These are phyloP conservation scores for Hirsutella rhossiliensis DNA, from an alignment of 2,329 filamentous ascomycete genomes.

Conservation along the genomic window DNA sequence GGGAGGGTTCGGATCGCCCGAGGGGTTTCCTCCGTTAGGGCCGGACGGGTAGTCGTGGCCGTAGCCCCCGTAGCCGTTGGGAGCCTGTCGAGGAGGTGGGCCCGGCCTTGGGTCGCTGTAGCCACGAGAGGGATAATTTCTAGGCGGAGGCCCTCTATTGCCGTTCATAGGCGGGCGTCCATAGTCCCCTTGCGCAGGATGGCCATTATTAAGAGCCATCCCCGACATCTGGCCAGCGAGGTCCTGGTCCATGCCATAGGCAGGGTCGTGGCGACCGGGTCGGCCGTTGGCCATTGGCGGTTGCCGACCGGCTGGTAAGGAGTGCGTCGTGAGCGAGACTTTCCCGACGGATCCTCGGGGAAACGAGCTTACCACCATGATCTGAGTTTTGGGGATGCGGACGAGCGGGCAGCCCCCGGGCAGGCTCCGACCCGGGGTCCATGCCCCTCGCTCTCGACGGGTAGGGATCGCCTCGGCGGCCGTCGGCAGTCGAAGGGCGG, in stretches of 20 bases:
- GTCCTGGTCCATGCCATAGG: slow-evolving; percentile 16
- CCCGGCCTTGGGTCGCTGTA: slow-evolving; percentile 13
- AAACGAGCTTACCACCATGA: slow-evolving; percentile 15
- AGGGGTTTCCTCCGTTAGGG: slow-evolving; percentile 15
- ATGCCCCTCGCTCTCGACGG: slow-evolving; percentile 23
- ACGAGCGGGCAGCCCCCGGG: slow-evolving; percentile 6
- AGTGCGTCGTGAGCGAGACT: background rate
- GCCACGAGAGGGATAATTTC: slow-evolving; percentile 21
- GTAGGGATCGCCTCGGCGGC: slow-evolving; percentile 25
- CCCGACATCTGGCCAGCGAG: slow-evolving; percentile 20
- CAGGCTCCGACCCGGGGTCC: slow-evolving; percentile 21
- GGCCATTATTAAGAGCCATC: slow-evolving; percentile 19
- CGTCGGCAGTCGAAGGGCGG: slow-evolving; percentile 27
- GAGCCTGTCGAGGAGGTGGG: slow-evolving; percentile 13
- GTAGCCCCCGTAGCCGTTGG: slow-evolving; percentile 12
- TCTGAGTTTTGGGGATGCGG: slow-evolving; percentile 29
- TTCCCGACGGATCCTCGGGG: too few species aligned
- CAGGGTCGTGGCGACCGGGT: slow-evolving; percentile 8
- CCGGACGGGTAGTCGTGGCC: slow-evolving; percentile 12
- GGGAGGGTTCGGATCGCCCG: slow-evolving; percentile 36
- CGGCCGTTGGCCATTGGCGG: slow-evolving; percentile 8
- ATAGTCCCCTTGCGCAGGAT: slow-evolving; percentile 12
- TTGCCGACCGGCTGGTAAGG: slow-evolving; percentile 11
- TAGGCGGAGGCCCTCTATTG: slow-evolving; percentile 12
- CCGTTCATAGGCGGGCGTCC: slow-evolving; percentile 11